Percentiles rank a stretch among this genome's conserved stretches.
These are phyloP conservation scores for Lobulomyces angularis DNA, from an alignment of 192 early-diverging fungal species.

Conservation along the genomic window DNA sequence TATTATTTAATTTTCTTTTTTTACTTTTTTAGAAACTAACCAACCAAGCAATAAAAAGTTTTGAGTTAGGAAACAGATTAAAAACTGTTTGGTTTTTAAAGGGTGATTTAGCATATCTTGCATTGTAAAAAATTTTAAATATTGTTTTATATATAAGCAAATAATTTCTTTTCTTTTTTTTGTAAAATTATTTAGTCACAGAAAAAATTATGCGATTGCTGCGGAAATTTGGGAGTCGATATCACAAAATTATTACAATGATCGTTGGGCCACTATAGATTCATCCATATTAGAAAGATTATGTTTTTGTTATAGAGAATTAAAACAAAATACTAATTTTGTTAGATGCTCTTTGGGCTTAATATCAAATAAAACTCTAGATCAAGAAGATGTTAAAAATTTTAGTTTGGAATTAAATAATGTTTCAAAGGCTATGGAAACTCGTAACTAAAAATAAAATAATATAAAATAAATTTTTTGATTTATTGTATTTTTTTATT, in stretches of 20 bases:
- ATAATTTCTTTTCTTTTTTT: too few species aligned
- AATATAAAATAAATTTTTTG: conserved; percentile 9
- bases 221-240: conserved; percentile 48
- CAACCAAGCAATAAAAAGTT: conserved; percentile 54
- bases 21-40: conserved; percentile 35
- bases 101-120: conserved; percentile 61
- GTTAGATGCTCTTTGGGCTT: conserved; percentile 25
- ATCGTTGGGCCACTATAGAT: conserved; percentile 57
- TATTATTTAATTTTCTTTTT: neutral
- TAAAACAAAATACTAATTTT: conserved; percentile 31
- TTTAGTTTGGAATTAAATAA: conserved; percentile 2
- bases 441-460: conserved; percentile 10
- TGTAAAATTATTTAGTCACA: too few species aligned
- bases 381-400: conserved; percentile 31
- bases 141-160: neutral
- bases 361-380: conserved; percentile 14
- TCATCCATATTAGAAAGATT: conserved; percentile 51
- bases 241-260: conserved; percentile 35
- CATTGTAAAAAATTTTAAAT: conserved; percentile 48
- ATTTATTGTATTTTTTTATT: too few species aligned
- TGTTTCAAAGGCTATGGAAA: conserved; percentile 12
- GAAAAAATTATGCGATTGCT: conserved; percentile 54
- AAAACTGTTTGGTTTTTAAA: conserved; percentile 52
- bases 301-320: conserved; percentile 35
- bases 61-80: conserved; percentile 46